These are phyloP conservation scores for Physaria fendleri DNA, from an alignment of 345 rosid genomes.

Conservation along the genomic window DNA sequence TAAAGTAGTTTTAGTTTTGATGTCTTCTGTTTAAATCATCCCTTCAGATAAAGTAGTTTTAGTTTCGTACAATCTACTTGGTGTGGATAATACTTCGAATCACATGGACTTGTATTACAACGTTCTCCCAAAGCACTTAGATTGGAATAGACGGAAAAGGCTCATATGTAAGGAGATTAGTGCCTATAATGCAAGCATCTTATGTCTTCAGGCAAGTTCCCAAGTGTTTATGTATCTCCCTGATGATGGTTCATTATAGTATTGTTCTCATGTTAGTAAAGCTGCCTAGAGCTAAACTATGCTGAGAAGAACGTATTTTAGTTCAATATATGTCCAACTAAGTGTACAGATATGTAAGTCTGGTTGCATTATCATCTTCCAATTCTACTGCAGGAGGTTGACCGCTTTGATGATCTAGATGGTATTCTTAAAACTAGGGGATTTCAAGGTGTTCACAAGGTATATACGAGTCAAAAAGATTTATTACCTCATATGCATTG, in stretches of 20 bases:
- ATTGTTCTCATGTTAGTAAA: not conserved
- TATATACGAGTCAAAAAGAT: conserved; percentile 16
- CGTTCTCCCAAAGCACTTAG: conserved; percentile 38
- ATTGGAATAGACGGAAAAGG: conserved; percentile 57
- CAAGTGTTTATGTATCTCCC: not conserved
- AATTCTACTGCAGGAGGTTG: conserved; percentile 53
- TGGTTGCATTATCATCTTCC: conserved; percentile 6
- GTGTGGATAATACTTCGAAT: conserved; percentile 57
- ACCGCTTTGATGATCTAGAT: conserved; percentile 54
- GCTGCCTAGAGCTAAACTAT: not conserved
- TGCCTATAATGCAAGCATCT: conserved; percentile 47
- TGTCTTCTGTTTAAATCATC: not conserved
- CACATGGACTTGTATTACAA: conserved; percentile 55
- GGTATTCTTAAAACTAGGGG: conserved; percentile 48
- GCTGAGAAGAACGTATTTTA: not conserved
- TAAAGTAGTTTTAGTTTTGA: conserved; percentile 38
- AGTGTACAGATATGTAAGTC: not conserved
- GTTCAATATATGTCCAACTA: not conserved
- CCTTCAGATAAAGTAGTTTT: conserved; percentile 49
- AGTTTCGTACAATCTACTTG: conserved; percentile 71
- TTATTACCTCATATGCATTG: not conserved
- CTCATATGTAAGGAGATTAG: conserved; percentile 54
- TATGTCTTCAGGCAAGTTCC: conserved; percentile 74
- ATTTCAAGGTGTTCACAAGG: conserved; percentile 74
- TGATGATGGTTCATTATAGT: conserved; percentile 4